phyloP scores from a whole-genome alignment of 345 rosid species.

The Chamaenerion angustifolium region DNA sequence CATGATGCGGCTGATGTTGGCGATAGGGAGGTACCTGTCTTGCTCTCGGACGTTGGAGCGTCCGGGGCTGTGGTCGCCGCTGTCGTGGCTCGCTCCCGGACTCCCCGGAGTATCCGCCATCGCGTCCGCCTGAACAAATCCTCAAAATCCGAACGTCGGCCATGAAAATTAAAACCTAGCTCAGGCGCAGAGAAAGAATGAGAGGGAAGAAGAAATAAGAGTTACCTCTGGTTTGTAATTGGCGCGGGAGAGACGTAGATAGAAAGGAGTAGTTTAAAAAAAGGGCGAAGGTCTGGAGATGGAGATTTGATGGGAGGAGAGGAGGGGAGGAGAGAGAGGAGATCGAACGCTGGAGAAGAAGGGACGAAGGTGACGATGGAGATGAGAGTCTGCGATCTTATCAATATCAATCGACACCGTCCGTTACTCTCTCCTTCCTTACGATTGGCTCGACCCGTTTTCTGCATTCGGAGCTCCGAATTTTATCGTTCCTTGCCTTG shows the following conservation, averaged over 20 bases:
- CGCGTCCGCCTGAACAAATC: slow-evolving; percentile 10
- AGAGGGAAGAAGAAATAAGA: background rate
- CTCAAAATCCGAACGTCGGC: background rate
- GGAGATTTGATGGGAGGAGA: slow-evolving; percentile 51
- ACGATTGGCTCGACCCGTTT: background rate
- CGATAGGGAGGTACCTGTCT: slow-evolving; percentile 86
- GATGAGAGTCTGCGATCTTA: slow-evolving; percentile 34
- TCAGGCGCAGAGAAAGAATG: background rate
- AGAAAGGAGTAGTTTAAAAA: background rate
- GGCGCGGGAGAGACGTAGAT: slow-evolving; percentile 7
- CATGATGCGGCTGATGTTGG: slow-evolving; percentile 93
- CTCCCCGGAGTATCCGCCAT: slow-evolving; percentile 47
- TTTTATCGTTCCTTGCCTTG: too few relatives aligned
- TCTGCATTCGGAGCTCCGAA: background rate
- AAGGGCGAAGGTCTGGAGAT: background rate
- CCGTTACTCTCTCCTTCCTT: background rate
- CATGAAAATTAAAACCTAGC: background rate
- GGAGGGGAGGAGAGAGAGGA: slow-evolving; percentile 43
- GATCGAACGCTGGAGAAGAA: slow-evolving; percentile 96
- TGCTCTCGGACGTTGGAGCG: slow-evolving; percentile 64
- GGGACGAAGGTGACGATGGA: slow-evolving; percentile 42
- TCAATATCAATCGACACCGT: slow-evolving; percentile 9
- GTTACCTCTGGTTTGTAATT: background rate
- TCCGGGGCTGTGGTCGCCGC: slow-evolving; percentile 82
- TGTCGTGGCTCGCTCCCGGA: slow-evolving; percentile 28